These are phyloP conservation scores for Mucor piriformis DNA, from an alignment of 371 early-diverging fungal genomes.

Conservation along the genomic window DNA sequence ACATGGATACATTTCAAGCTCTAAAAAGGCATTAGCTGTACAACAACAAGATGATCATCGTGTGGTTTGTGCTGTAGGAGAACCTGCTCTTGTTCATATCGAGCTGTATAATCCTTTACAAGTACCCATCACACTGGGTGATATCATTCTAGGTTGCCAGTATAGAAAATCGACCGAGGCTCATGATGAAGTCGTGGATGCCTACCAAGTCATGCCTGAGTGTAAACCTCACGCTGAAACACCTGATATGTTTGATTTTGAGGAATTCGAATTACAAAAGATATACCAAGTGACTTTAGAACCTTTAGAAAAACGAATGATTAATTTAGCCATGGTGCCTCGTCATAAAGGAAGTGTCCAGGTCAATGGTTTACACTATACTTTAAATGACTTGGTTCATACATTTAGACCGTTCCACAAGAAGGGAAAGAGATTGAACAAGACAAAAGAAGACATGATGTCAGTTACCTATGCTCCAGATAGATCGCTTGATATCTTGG, in stretches of 20 bases:
- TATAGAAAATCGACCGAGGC: slow-evolving; percentile 48
- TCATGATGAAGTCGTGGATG: slow-evolving; percentile 5
- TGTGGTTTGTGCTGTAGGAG: slow-evolving; percentile 76
- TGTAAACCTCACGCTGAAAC: slow-evolving; percentile 19
- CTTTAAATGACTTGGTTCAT: slow-evolving; percentile 76
- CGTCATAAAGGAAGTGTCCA: slow-evolving; percentile 74
- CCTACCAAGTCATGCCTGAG: slow-evolving; percentile 34
- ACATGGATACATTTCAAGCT: slow-evolving; percentile 39
- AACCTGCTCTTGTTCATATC: slow-evolving; percentile 69
- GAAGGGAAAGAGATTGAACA: slow-evolving; percentile 76
- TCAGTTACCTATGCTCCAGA: slow-evolving; percentile 69
- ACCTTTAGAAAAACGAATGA: slow-evolving; percentile 56
- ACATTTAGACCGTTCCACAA: slow-evolving; percentile 69
- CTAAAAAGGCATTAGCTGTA: slow-evolving; percentile 43
- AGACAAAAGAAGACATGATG: slow-evolving; percentile 67
- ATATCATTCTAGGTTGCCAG: slow-evolving; percentile 67
- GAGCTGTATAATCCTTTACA: slow-evolving; percentile 69
- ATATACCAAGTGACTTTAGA: slow-evolving; percentile 53
- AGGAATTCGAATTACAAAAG: slow-evolving; percentile 59
- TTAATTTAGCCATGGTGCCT: slow-evolving; percentile 75
- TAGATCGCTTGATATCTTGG: slow-evolving; percentile 69
- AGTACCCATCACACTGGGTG: slow-evolving; percentile 57
- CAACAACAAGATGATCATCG: slow-evolving; percentile 57
- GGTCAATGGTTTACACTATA: slow-evolving; percentile 78
- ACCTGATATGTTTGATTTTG: slow-evolving; percentile 36